phyloP scores from a whole-genome alignment of 208 protist genomes.

The Strigomonas oncopelti region DNA sequence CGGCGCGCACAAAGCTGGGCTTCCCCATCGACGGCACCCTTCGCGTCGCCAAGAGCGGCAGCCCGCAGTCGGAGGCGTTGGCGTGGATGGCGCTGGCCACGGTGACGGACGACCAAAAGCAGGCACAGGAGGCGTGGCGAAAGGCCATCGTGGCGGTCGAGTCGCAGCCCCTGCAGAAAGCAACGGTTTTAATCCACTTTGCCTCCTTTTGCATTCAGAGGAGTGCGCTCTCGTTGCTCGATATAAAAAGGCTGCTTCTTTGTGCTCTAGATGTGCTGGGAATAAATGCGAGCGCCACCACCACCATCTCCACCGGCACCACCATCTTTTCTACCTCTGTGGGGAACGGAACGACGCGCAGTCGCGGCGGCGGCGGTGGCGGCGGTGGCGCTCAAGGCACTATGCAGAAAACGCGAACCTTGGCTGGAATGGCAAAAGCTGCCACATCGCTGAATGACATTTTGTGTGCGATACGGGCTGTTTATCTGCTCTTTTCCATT shows the following conservation, averaged over 20 bases:
- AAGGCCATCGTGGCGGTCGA: slow-evolving; percentile 36
- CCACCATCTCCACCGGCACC: no score
- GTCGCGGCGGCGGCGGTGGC: no score
- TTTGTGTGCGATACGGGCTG: slow-evolving; percentile 20
- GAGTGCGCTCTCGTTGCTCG: no score
- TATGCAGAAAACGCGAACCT: no score
- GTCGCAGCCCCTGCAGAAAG: slow-evolving; percentile 31
- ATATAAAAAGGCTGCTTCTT: no score
- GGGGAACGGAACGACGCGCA: no score
- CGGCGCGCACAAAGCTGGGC: slow-evolving; percentile 41
- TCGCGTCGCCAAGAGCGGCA: slow-evolving; percentile 35
- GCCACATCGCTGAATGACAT: no score
- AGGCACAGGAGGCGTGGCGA: slow-evolving; percentile 40
- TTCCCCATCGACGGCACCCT: slow-evolving; percentile 34
- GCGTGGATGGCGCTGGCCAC: slow-evolving; percentile 65
- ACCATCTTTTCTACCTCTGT: no score
- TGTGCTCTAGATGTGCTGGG: no score
- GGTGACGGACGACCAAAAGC: slow-evolving; percentile 19
- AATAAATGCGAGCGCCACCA: no score
- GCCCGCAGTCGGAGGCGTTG: slow-evolving; percentile 56
- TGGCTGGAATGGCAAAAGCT: no score
- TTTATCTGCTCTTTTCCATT: slow-evolving; percentile 36
- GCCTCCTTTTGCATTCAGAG: slow-evolving; percentile 2
- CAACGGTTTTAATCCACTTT: slow-evolving; percentile 42
- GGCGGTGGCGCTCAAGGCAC: no score